A percentile compares a stretch with the other conserved stretches of the same genome.
Evolutionary conservation across 768 basidiomycete genomes (phyloP).

Genomic region (Suillus variegatus): DNA sequence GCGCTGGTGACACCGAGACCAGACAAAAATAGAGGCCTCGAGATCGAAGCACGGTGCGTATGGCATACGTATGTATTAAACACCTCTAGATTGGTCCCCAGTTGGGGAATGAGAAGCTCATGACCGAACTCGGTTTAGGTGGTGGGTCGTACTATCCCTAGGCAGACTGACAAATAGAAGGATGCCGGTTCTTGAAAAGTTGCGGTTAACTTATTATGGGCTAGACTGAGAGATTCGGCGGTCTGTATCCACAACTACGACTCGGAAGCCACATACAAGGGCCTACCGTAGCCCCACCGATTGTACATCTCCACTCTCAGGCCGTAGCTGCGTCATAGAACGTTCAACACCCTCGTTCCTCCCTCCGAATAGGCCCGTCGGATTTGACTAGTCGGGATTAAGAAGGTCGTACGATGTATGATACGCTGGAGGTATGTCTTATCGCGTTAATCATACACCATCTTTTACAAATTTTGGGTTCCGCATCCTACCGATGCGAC

Average conservation of each 20-base stretch:
- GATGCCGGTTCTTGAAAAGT: neutral
- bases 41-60: neutral
- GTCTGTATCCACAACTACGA: neutral
- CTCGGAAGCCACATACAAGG: neutral
- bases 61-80: neutral
- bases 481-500: neutral
- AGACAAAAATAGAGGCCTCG: neutral
- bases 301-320: neutral
- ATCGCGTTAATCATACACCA: neutral
- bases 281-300: no score
- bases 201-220: neutral
- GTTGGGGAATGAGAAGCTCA: neutral
- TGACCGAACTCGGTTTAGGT: neutral
- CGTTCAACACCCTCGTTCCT: neutral
- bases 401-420: neutral
- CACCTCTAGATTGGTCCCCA: neutral
- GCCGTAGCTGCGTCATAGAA: neutral
- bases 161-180: neutral
- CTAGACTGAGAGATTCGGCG: neutral
- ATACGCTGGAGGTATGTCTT: neutral
- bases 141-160: neutral
- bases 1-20: neutral
- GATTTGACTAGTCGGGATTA: neutral
- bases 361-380: neutral
- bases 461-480: neutral